Evolutionary conservation across 495 filamentous ascomycete species (phyloP), one percentile per base, ranked within the genome.

Genomic region (Tuber borchii): DNA sequence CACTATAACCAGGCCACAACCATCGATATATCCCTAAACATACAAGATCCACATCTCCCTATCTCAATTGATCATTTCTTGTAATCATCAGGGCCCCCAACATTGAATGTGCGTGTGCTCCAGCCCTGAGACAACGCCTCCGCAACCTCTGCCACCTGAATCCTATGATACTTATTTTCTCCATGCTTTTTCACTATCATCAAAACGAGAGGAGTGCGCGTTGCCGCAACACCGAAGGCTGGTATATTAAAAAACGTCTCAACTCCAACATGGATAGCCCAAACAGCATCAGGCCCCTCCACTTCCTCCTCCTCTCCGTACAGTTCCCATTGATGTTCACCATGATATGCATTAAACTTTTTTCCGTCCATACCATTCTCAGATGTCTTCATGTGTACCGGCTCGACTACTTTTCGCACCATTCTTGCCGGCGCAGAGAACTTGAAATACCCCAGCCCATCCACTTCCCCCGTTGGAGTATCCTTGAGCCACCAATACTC

Each of bases 1-100:
- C 51, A 51, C n/a, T 26, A 2, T 22, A n/a, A 26, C 51, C 9
- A 61, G n/a, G 12, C 4, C n/a, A 6, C n/a, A 61, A 1, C n/a
- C 51, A 9, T n/a, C n/a, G n/a, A 61, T 31, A 31, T 61, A 16
- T 14, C 51, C 10, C 51, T 2, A 31, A 22, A 31, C 51, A 61
- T 61, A 61, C n/a, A 26, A 31, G 51, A 61, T 61, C n/a, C 26
- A 6, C 51, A 61, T 8, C 51, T 31, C 51, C 12, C 39, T 22
- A 72, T 20, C 40, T 46, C 22, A 51, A 34, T 4, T 26, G 2
- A n/a, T 42, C 2, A 31, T 31, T 72, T 43, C 43, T 48, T 19
- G 20, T 31, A 72, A 72, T 48, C 40, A 22, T 48, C 39, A 22
- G 71, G 71, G 2, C 71, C 71, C 0, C 71, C 71, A 72, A 72